Percentiles rank a stretch among this genome's conserved stretches.
Conservation (phyloP, 2,329 filamentous ascomycete genomes). For the Aureobasidium sp. region DNA sequence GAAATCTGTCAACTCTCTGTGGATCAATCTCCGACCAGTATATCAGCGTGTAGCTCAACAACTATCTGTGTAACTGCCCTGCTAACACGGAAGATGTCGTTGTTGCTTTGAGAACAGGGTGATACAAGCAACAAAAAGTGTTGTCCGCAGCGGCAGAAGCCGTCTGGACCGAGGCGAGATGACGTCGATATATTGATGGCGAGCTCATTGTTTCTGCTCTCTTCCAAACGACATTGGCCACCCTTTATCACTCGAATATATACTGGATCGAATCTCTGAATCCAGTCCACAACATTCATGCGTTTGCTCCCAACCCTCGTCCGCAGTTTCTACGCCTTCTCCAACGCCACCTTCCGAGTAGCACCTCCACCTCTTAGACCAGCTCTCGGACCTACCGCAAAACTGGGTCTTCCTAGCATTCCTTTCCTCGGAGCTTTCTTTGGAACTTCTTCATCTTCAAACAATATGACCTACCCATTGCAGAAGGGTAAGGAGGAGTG, state of each 20-base stretch:
- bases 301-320: constrained; percentile 41
- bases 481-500: constrained; percentile 77
- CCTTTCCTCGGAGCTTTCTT: constrained; percentile 74
- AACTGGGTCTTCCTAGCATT: constrained; percentile 65
- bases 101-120: background rate
- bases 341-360: constrained; percentile 33
- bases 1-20: no score
- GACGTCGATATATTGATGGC: background rate
- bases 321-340: constrained; percentile 40
- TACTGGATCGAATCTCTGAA: background rate
- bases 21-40: no score
- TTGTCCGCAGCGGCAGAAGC: background rate
- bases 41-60: no score
- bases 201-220: background rate
- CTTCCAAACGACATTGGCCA: constrained; percentile 4
- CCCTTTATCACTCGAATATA: background rate
- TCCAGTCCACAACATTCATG: constrained; percentile 26
- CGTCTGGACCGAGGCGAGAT: background rate
- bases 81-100: no score
- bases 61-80: no score
- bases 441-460: constrained; percentile 46
- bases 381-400: constrained; percentile 28
- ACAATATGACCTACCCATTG: constrained; percentile 67
- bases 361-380: constrained; percentile 26
- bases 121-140: background rate